phyloP scores from a whole-genome alignment of 2,329 filamentous ascomycete genomes.

The Pseudogymnoascus sp. region DNA sequence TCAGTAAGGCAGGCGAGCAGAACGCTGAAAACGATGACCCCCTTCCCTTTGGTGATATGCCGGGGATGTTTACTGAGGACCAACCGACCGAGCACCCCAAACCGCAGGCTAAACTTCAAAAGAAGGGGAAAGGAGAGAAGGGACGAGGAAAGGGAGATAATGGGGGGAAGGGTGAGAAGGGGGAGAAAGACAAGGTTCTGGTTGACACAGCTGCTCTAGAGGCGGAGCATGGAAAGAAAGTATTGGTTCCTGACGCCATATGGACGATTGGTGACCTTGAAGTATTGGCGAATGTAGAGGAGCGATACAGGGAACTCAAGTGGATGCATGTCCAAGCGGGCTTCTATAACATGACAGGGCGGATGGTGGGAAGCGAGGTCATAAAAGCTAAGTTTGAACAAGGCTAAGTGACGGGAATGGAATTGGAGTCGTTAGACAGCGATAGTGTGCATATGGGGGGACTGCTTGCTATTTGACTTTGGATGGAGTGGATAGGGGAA shows the following conservation, averaged over 20 bases:
- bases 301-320: conserved; percentile 21
- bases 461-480: neutral
- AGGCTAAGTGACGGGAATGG: conserved; percentile 15
- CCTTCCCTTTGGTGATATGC: neutral
- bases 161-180: neutral
- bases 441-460: neutral
- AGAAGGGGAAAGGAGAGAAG: conserved; percentile 12
- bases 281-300: conserved; percentile 23
- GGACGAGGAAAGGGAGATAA: neutral
- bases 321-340: conserved; percentile 27
- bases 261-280: conserved; percentile 26
- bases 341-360: conserved; percentile 28
- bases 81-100: neutral
- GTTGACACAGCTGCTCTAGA: neutral
- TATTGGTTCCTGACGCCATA: conserved; percentile 19
- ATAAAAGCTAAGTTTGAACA: conserved; percentile 27
- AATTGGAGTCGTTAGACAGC: neutral
- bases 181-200: conserved; percentile 1
- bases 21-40: neutral
- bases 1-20: conserved; percentile 11
- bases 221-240: neutral
- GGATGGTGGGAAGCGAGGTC: conserved; percentile 25
- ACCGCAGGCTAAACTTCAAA: neutral
- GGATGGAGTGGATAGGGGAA: neutral
- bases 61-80: neutral